Conservation (phyloP, 257 asterid genomes). For the Nicotiana paniculata region DNA sequence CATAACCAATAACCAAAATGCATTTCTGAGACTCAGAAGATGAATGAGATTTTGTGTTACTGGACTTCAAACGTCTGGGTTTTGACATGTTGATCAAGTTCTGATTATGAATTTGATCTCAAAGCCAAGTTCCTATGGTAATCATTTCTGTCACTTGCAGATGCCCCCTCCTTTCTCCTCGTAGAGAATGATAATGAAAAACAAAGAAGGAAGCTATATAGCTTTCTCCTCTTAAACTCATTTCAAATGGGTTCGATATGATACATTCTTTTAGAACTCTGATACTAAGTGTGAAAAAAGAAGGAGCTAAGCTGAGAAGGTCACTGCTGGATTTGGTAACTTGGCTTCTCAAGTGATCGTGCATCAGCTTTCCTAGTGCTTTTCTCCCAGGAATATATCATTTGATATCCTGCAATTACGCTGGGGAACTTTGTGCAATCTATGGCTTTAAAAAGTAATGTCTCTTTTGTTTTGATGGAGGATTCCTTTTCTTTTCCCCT, state of each 20-base stretch:
- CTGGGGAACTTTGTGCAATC: neutral
- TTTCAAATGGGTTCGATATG: neutral
- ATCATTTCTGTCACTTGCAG: neutral
- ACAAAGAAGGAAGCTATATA: neutral
- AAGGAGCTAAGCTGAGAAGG: neutral
- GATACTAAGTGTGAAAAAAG: neutral
- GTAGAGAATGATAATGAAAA: neutral
- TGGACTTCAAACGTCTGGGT: neutral
- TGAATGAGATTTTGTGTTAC: neutral
- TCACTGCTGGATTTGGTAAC: neutral
- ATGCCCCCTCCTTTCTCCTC: neutral
- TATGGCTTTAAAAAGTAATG: neutral
- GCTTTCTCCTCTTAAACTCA: neutral
- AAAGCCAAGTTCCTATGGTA: neutral
- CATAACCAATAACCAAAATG: neutral
- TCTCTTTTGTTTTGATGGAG: neutral
- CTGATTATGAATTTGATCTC: neutral
- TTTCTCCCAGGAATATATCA: neutral
- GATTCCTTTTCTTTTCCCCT: neutral
- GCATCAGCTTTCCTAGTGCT: neutral
- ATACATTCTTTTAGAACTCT: neutral
- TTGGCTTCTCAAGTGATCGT: neutral
- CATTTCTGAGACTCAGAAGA: neutral
- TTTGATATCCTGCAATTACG: neutral
- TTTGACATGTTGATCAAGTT: neutral